phyloP scores from a whole-genome alignment of 116 monocot genomes.

The Phalaenopsis hybrid region DNA sequence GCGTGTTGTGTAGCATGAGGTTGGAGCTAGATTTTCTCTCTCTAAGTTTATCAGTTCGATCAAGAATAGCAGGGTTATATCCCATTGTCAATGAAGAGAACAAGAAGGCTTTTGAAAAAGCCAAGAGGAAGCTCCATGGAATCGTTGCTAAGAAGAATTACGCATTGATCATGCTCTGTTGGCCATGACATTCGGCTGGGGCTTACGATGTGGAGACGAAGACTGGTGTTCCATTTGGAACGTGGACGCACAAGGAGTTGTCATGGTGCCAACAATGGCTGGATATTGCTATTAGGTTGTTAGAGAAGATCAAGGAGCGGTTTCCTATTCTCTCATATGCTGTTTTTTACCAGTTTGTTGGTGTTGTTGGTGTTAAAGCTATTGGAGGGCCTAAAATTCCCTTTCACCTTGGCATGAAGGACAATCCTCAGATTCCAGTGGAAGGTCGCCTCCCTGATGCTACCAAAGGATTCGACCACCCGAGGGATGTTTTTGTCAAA shows the following conservation, averaged over 20 bases:
- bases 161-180: constrained; percentile 34
- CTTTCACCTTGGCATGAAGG: constrained; percentile 6
- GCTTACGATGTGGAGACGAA: constrained; percentile 58
- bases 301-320: constrained; percentile 37
- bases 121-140: constrained; percentile 30
- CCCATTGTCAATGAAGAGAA: constrained; percentile 32
- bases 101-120: constrained; percentile 30
- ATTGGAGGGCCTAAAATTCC: neutral
- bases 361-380: constrained; percentile 7
- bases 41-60: neutral
- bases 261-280: constrained; percentile 63
- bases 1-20: neutral
- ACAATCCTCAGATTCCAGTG: no score
- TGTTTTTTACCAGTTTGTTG: constrained; percentile 26
- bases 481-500: no score
- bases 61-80: neutral
- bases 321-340: constrained; percentile 30
- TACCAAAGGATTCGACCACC: no score
- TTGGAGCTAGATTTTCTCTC: no score
- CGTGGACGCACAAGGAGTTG: constrained; percentile 39
- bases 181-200: constrained; percentile 67
- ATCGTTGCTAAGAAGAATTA: constrained; percentile 39
- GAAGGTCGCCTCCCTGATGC: no score
- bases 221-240: constrained; percentile 74
- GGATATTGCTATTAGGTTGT: constrained; percentile 45